phyloP scores from a whole-genome alignment of 345 rosid species.

The Sonneratia caseolaris region DNA sequence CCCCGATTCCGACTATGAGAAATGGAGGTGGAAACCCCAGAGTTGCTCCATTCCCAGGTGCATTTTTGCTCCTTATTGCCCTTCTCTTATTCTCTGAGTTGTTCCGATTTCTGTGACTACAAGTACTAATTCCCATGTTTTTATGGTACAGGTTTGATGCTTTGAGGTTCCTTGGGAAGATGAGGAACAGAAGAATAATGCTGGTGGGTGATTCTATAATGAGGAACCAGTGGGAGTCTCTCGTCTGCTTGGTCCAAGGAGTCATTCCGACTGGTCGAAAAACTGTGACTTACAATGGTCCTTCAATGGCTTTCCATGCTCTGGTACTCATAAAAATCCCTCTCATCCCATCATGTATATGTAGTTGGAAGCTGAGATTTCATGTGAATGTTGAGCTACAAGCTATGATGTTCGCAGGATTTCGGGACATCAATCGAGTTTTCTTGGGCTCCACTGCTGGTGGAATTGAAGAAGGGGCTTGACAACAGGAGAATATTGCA shows the following conservation, averaged over 20 bases:
- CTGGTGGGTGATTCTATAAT: constrained; percentile 90
- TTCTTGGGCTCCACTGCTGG: constrained; percentile 90
- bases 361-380: not conserved
- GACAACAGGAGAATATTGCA: constrained; percentile 57
- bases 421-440: constrained; percentile 73
- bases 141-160: constrained; percentile 63
- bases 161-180: constrained; percentile 61
- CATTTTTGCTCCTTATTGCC: not conserved
- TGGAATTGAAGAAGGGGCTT: constrained; percentile 55
- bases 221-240: constrained; percentile 99
- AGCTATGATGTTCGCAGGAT: constrained; percentile 33
- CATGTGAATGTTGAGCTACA: not conserved
- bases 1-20: constrained; percentile 84
- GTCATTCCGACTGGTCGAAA: constrained; percentile 65
- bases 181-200: constrained; percentile 80
- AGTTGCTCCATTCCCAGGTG: constrained; percentile 81
- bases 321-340: constrained; percentile 26
- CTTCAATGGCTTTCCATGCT: constrained; percentile 83
- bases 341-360: not conserved
- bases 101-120: not conserved
- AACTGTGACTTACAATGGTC: constrained; percentile 60
- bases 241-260: constrained; percentile 84
- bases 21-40: constrained; percentile 83
- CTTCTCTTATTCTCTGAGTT: not conserved
- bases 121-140: not conserved